Base-by-base conservation (phyloP, 2,329 filamentous ascomycete species). In the Botrytis deweyae region DNA sequence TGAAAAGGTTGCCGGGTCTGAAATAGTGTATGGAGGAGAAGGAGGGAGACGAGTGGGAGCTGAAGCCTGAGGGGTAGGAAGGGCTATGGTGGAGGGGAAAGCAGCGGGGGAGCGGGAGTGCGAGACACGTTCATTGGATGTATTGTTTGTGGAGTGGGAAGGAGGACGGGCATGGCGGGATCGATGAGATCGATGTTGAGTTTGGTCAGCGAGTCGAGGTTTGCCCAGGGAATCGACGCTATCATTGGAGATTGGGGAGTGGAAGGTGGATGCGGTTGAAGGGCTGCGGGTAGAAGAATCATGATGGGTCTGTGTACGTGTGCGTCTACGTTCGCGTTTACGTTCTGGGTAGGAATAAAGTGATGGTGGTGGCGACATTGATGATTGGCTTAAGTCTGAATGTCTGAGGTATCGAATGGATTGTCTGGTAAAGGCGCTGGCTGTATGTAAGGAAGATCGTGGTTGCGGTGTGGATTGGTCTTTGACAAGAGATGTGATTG, bases 311-410 rank as follows among this genome's bases (percentile, higher is more conserved):
- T 18, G 52, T 69, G 63, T 49, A 18, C 38, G 62, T 68, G 29
- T 49, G 25, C 44, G 46, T 68, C 33, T 49, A n/a, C 14, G 36
- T 22, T 36, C 20, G 40, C 22, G 63, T 38, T 29, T 44, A 38
- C 29, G 40, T 42, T 61, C 58, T 58, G 63, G 52, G 9, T 58
- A n/a, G 36, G 25, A 25, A 42, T 58, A 42, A 4, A 68, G 25
- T 68, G 67, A 46, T 44, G 52, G 38, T 33, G 52, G 67, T n/a
- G 67, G 67, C 44, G 67, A 62, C 52, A 61, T 70, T 70, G 55
- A 46, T 62, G 40, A 42, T 62, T 59, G 66, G 18, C 25, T 68
- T n/a, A 42, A 68, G 46, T 18, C 49, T 25, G 49, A n/a, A 25
- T 46, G 67, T 62, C 29, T 46, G 38, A 46, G 52, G 16, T 61